phyloP scores from a whole-genome alignment of 306 rosid genomes.

The Argentina anserina region DNA sequence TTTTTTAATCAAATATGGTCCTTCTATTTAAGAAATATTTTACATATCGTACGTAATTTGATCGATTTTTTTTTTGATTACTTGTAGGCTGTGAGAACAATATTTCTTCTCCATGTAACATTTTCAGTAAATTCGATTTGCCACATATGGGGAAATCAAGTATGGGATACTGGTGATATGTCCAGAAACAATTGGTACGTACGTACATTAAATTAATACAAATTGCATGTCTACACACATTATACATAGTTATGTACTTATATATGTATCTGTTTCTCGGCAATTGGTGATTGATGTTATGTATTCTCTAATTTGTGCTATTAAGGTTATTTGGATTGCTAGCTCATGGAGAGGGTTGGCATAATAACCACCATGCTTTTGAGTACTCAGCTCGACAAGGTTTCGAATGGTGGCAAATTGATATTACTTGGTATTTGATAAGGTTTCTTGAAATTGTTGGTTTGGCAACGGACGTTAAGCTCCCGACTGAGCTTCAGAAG shows the following conservation, averaged over 20 bases:
- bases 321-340: conserved; percentile 76
- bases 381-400: conserved; percentile 94
- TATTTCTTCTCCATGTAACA: conserved; percentile 71
- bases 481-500: conserved; percentile 53
- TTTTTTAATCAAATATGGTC: too few relatives aligned
- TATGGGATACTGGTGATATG: conserved; percentile 47
- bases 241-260: too few relatives aligned
- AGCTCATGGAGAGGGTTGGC: conserved; percentile 93
- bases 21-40: neutral
- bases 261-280: too few relatives aligned
- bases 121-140: conserved; percentile 86
- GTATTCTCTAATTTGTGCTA: too few relatives aligned
- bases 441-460: conserved; percentile 61
- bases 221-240: too few relatives aligned
- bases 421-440: conserved; percentile 74
- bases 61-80: too few relatives aligned
- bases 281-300: too few relatives aligned
- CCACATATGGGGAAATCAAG: conserved; percentile 76
- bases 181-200: conserved; percentile 53
- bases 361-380: conserved; percentile 88
- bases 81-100: conserved; percentile 68
- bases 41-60: accelerated
- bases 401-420: conserved; percentile 87
- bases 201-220: too few relatives aligned
- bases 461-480: conserved; percentile 69